Evolutionary conservation across 2,329 filamentous ascomycete species (phyloP), one percentile per base, ranked within the genome.

Genomic region (Aotearoamyces nothofagi): DNA sequence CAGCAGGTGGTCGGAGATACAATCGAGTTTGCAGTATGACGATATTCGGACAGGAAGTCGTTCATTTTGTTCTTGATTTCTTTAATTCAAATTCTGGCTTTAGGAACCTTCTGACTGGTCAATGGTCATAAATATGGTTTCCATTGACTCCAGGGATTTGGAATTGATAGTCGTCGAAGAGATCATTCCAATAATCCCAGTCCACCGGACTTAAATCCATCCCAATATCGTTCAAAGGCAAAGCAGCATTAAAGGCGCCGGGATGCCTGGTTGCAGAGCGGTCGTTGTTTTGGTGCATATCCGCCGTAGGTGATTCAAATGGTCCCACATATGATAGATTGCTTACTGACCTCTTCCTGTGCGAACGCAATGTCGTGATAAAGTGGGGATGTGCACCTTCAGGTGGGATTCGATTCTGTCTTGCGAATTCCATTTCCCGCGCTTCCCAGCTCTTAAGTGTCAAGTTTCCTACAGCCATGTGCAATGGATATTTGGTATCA

Each of bases 361-460:
- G 19, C 19, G 19, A 22, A 22, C 24, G 30, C 8, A 36, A 17
- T 3, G 9, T 16, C 3, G 9, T 1, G 15, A 41, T 34, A 12
- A 37, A 29, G 12, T 4, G 6, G 5, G 38, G 38, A 5, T 17
- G 23, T 7, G 28, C 22, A 5, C 34, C 17, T 1, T 22, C 17
- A 19, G 29, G 29, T 17, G 15, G 20, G 14, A 17, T 17, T 8
- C 24, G 8, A n/a, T 22, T 22, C 19, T 8, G 8, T 8, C 8
- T 10, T 13, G 3, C 19, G 11, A 36, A 16, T 5, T 28, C 36
- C 22, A 31, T 33, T 27, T 42, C 39, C 12, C 36, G 30, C 8
- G 35, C 39, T 24, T 41, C 40, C 43, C 43, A 45, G 10, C 40
- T 37, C 26, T 45, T 43, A 13, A 40, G 12, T 2, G 32, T 35